A percentile compares a stretch with the other conserved stretches of the same genome.
Evolutionary conservation across 2,329 filamentous ascomycete species (phyloP).

Genomic region (Microascus cirrosus): DNA sequence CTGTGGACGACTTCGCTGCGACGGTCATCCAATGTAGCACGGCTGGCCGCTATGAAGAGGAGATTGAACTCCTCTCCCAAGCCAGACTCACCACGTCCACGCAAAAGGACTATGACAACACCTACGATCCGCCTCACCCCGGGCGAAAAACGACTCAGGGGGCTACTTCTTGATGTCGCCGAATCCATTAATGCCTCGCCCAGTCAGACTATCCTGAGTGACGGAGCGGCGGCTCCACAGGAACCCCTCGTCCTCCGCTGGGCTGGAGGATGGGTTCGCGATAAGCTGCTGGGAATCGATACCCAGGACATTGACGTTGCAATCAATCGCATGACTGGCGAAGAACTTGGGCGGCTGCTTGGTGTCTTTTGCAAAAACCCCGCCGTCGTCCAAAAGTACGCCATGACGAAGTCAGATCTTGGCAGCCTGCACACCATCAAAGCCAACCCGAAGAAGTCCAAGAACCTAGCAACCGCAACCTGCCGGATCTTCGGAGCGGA

Average conservation of each 20-base stretch:
- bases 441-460: conserved; percentile 90
- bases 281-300: conserved; percentile 62
- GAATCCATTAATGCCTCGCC: conserved; percentile 27
- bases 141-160: conserved; percentile 60
- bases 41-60: conserved; percentile 1
- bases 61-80: background rate
- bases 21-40: background rate
- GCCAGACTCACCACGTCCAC: background rate
- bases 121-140: conserved; percentile 46
- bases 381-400: conserved; percentile 50
- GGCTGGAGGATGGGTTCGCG: conserved; percentile 81
- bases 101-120: background rate
- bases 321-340: conserved; percentile 77
- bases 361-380: conserved; percentile 54
- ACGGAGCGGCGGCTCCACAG: conserved; percentile 31
- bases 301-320: conserved; percentile 79
- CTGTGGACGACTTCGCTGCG: background rate
- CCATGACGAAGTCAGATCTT: conserved; percentile 45
- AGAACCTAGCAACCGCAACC: conserved; percentile 87
- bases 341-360: conserved; percentile 60
- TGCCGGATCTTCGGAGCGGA: conserved; percentile 78
- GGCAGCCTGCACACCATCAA: conserved; percentile 79
- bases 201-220: conserved; percentile 26
- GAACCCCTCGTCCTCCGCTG: conserved; percentile 58
- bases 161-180: conserved; percentile 76